A percentile compares a stretch with the other conserved stretches of the same genome.
Conservation (phyloP, 1,284 basidiomycete species). For the Papiliotrema fonsecae region DNA sequence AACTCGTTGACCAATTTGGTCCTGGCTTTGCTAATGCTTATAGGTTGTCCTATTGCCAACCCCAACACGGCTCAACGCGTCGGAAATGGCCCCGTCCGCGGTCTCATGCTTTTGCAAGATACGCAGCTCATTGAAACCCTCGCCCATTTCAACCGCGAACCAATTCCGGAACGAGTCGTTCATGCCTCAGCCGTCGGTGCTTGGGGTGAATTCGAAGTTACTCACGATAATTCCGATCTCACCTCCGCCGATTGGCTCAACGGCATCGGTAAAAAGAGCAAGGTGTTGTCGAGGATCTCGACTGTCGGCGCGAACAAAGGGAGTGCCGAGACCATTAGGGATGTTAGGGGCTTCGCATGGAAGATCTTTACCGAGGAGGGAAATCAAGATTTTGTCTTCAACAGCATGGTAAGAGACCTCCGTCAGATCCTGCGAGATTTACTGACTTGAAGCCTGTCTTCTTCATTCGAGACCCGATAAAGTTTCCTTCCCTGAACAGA, state of each 20-base stretch:
- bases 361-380: conserved; percentile 87
- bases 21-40: too few relatives aligned
- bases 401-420: conserved; percentile 89
- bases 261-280: conserved; percentile 64
- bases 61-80: too few relatives aligned
- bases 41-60: too few relatives aligned
- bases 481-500: conserved; percentile 79
- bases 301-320: conserved; percentile 67
- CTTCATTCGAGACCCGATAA: conserved; percentile 55
- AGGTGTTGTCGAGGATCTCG: conserved; percentile 47
- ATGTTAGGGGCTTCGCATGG: conserved; percentile 86
- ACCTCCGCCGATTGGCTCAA: conserved; percentile 70
- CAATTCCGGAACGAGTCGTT: conserved; percentile 88
- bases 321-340: conserved; percentile 79
- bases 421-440: too few relatives aligned
- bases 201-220: conserved; percentile 83
- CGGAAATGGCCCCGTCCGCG: too few relatives aligned
- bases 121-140: conserved; percentile 83
- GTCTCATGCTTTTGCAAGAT: too few relatives aligned
- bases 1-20: too few relatives aligned
- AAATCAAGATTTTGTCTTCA: conserved; percentile 83
- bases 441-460: too few relatives aligned
- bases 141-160: conserved; percentile 87
- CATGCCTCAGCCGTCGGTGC: conserved; percentile 61
- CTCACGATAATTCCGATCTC: conserved; percentile 74